These are phyloP conservation scores for Phytophthora kernoviae DNA, from an alignment of 352 stramenopile species.

Conservation along the genomic window DNA sequence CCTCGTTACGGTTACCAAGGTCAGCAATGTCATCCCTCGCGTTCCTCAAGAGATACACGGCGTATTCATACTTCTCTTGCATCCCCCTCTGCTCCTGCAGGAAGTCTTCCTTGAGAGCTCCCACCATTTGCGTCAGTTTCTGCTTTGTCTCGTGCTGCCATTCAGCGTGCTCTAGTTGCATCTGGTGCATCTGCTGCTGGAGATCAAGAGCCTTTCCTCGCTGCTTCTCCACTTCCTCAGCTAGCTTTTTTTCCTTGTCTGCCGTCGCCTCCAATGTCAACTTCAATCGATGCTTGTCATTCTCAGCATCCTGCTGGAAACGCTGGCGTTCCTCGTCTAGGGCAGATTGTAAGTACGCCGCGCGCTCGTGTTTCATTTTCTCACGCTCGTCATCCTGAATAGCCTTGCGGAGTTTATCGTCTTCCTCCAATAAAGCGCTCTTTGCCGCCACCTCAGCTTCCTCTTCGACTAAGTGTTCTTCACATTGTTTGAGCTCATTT, in stretches of 20 bases:
- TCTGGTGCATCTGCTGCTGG: slow-evolving; percentile 60
- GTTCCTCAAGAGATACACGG: slow-evolving; percentile 52
- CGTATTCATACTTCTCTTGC: slow-evolving; percentile 57
- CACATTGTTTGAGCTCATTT: slow-evolving; percentile 63
- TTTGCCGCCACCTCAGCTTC: slow-evolving; percentile 76
- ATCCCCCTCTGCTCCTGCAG: slow-evolving; percentile 49
- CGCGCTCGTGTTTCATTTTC: slow-evolving; percentile 81
- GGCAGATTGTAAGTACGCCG: slow-evolving; percentile 57
- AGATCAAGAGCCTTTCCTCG: slow-evolving; percentile 49
- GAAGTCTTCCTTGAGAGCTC: slow-evolving; percentile 59
- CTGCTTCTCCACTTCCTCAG: slow-evolving; percentile 74
- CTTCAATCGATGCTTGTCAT: slow-evolving; percentile 61
- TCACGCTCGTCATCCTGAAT: slow-evolving; percentile 85
- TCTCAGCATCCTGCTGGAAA: slow-evolving; percentile 63
- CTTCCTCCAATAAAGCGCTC: slow-evolving; percentile 74
- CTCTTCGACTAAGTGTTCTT: slow-evolving; percentile 72
- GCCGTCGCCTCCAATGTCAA: slow-evolving; percentile 51
- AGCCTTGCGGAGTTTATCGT: slow-evolving; percentile 73
- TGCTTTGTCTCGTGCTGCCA: slow-evolving; percentile 55
- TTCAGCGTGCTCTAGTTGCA: slow-evolving; percentile 62
- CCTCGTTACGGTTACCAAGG: slow-evolving; percentile 55
- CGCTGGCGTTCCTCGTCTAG: slow-evolving; percentile 66
- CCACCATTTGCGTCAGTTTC: slow-evolving; percentile 54
- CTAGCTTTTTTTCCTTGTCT: slow-evolving; percentile 82
- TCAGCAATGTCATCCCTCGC: slow-evolving; percentile 68